Conservation (phyloP, 1,139 yeast species). For the Suhomyces bokatorum region DNA sequence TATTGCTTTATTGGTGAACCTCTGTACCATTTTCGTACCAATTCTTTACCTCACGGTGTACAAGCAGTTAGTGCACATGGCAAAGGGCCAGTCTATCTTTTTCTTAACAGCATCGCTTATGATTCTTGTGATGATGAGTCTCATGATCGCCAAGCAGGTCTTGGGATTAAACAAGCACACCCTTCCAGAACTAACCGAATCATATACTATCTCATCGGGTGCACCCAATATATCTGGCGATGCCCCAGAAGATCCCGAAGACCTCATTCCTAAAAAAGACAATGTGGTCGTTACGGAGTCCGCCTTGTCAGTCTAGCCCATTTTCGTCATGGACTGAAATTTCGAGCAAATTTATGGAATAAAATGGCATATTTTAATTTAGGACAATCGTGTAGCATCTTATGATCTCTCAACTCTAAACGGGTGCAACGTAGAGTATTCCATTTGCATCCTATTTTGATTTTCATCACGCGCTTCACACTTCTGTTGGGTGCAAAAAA, state of each 20-base stretch:
- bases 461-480: no score
- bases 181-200: constrained; percentile 7
- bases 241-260: neutral
- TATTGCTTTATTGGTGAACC: constrained; percentile 46
- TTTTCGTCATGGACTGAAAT: no score
- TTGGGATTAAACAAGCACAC: constrained; percentile 10
- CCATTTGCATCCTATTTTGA: no score
- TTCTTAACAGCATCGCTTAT: constrained; percentile 6
- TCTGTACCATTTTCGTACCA: constrained; percentile 40
- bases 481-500: no score
- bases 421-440: no score
- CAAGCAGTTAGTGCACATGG: constrained; percentile 18
- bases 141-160: constrained; percentile 7
- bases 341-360: no score
- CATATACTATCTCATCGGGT: constrained; percentile 10
- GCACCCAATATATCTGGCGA: neutral
- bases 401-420: no score
- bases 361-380: no score
- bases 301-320: no score
- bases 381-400: no score
- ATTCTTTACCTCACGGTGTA: constrained; percentile 41
- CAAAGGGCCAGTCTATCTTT: constrained; percentile 13
- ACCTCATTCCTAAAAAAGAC: neutral
- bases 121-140: neutral
- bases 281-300: neutral